These are phyloP conservation scores for Luffa acutangula DNA, from an alignment of 306 rosid species.

Conservation along the genomic window DNA sequence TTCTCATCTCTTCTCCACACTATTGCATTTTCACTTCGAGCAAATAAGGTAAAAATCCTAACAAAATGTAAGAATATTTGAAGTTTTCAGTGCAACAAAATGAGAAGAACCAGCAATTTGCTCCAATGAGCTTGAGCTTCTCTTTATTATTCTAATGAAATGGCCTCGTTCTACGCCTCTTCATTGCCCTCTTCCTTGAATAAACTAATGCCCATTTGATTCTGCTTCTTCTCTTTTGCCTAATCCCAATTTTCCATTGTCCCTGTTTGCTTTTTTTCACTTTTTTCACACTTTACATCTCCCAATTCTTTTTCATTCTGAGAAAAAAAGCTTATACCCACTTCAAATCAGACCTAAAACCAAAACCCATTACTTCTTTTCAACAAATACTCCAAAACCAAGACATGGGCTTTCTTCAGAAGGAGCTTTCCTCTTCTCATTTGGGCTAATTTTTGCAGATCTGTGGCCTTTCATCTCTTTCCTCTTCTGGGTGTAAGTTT, in stretches of 20 bases:
- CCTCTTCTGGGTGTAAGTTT: background rate
- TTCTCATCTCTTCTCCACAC: too few relatives aligned
- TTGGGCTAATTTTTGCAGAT: constrained; percentile 7
- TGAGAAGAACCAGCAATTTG: background rate
- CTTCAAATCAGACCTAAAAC: background rate
- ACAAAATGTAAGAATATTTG: background rate
- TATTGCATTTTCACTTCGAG: background rate
- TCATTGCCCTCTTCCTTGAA: background rate
- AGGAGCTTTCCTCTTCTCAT: background rate
- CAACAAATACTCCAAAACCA: background rate
- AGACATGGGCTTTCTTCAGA: background rate
- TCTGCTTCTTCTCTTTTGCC: background rate
- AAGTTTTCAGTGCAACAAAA: background rate
- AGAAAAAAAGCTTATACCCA: background rate
- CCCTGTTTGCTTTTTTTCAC: background rate
- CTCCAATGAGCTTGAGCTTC: background rate
- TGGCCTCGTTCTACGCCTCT: background rate
- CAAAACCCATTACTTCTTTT: background rate
- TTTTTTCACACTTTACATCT: background rate
- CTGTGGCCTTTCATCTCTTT: background rate
- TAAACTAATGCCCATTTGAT: background rate
- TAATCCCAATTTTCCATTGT: background rate
- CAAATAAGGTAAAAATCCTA: background rate
- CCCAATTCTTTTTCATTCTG: background rate
- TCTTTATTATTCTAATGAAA: background rate